phyloP scores from a whole-genome alignment of 2,329 filamentous ascomycete genomes.

The Delphinella strobiligena region DNA sequence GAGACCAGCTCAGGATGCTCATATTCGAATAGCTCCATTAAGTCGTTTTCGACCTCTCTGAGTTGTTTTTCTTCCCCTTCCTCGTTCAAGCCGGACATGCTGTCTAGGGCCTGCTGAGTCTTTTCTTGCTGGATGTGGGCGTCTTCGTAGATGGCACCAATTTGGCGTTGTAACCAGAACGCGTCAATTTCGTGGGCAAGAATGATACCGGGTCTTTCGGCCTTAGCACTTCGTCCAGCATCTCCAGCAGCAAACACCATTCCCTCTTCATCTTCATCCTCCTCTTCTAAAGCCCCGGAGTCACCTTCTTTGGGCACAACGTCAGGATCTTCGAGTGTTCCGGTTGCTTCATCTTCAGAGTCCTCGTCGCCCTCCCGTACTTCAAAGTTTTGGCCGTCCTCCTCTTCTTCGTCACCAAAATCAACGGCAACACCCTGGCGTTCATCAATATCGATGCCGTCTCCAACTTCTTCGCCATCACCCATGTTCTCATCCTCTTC shows the following conservation, averaged over 20 bases:
- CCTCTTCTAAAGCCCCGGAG: constrained; percentile 28
- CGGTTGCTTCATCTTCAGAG: constrained; percentile 50
- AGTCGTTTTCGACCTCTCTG: constrained; percentile 90
- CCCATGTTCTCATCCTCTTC: constrained; percentile 87
- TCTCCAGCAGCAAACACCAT: constrained; percentile 59
- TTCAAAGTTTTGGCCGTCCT: constrained; percentile 69
- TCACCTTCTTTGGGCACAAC: neutral
- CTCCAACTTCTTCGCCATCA: constrained; percentile 49
- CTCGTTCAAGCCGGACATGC: constrained; percentile 60
- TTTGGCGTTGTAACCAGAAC: constrained; percentile 91
- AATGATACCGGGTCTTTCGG: constrained; percentile 43
- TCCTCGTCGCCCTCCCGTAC: constrained; percentile 70
- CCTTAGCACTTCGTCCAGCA: constrained; percentile 26
- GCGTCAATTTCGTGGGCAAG: constrained; percentile 86
- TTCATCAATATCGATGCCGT: constrained; percentile 72
- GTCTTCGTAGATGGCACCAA: constrained; percentile 78
- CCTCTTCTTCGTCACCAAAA: constrained; percentile 83
- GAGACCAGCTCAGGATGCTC: constrained; percentile 89
- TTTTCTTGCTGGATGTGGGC: constrained; percentile 90
- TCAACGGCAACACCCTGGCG: constrained; percentile 94
- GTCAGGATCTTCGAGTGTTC: constrained; percentile 30
- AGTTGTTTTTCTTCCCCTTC: constrained; percentile 74
- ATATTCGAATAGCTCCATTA: constrained; percentile 97
- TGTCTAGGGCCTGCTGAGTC: constrained; percentile 69
- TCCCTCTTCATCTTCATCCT: constrained; percentile 63